These are phyloP conservation scores for Cinnamomum micranthum DNA, from an alignment of 164 flowering plant genomes.

Conservation along the genomic window DNA sequence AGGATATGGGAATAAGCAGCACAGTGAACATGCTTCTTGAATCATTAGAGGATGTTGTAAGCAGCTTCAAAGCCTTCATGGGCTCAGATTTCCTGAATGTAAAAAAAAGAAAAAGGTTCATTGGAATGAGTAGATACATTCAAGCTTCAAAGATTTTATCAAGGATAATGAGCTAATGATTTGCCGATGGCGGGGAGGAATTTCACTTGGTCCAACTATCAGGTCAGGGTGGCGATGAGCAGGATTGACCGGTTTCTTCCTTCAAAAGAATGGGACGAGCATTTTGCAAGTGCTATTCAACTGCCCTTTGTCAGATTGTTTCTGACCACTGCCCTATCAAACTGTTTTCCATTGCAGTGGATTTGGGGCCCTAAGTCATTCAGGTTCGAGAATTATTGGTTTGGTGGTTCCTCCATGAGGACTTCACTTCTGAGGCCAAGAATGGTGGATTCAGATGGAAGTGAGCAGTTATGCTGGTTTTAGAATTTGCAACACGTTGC, in stretches of 20 bases:
- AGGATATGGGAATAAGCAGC: too few species aligned
- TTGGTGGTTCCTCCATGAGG: neutral
- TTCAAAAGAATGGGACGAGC: neutral
- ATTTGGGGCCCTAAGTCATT: neutral
- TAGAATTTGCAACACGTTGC: neutral
- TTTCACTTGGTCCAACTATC: neutral
- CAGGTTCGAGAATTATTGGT: neutral
- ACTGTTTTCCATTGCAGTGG: neutral
- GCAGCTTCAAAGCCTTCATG: too few species aligned
- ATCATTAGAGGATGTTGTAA: too few species aligned
- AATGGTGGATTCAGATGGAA: neutral
- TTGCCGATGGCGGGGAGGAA: neutral
- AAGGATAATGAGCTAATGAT: too few species aligned
- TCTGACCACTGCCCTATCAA: too few species aligned
- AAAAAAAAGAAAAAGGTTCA: too few species aligned
- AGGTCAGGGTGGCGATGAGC: neutral
- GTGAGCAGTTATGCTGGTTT: neutral
- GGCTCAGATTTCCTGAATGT: too few species aligned
- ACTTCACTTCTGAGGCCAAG: neutral
- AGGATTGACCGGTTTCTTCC: neutral
- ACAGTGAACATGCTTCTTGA: too few species aligned
- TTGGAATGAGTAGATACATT: too few species aligned
- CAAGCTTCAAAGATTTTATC: too few species aligned
- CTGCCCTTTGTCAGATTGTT: neutral
- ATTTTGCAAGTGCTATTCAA: neutral